Base-by-base conservation (phyloP, 2,329 filamentous ascomycete species). In the Fusarium piperis region DNA sequence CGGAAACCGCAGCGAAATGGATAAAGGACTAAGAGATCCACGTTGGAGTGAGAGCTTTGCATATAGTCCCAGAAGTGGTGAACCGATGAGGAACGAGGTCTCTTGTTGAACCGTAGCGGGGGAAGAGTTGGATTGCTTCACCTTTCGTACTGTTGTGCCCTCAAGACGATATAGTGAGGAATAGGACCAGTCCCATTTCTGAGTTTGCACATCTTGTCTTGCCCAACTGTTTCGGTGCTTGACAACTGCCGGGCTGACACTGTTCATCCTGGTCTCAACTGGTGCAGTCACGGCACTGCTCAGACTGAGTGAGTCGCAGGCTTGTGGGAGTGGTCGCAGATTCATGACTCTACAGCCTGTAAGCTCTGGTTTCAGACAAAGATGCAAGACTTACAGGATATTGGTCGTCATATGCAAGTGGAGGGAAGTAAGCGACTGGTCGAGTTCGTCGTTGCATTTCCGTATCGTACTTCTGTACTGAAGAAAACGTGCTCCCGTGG, bases 361-460 rank as follows among this genome's bases (percentile, higher is more conserved):
- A 20, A 58, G 52, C 6, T 18, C 16, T 46, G 18, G 11, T 15
- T 23, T 18, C 1, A 4, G 7, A 6, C 26, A 30, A 13, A 7
- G 13, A 6, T 3, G 12, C 4, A 12, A 13, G 11, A 61, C 63
- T 52, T 30, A 59, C 57, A 61, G 15, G 12, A 64, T 64, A 12
- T 57, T 62, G 26, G 65, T 56, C 7, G 62, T 59, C 62, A 68
- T 65, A 15, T 65, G 57, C 2, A 68, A 26, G 13, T 68, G 65
- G 9, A 68, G 35, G 6, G 62, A 58, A 5, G 33, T 28, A 20
- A 68, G 62, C 2, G 51, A 53, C 23, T 51, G 39, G 10, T 65
- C 62, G 9, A 68, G 9, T 6, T 59, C 62, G 3, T 58, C 53
- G 10, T 46, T 60, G 23, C 20, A 62, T 15, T 53, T 57, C 12